Conservation (phyloP, 23 red algal species). For the Gracilaria caudata region DNA sequence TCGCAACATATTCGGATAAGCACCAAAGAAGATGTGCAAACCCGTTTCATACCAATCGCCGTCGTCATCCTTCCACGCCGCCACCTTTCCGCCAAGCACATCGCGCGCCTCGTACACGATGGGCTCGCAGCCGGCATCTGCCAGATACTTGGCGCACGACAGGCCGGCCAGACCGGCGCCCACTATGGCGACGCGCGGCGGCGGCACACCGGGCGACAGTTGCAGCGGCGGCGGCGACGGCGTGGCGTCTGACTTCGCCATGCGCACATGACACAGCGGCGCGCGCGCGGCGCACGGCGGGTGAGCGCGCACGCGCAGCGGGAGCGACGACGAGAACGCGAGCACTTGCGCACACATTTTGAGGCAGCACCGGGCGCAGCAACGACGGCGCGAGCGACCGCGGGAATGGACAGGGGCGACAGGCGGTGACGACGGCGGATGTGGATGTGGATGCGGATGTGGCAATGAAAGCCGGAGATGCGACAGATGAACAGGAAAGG, state of each 20-base stretch:
- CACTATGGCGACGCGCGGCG: slow-evolving; percentile 69
- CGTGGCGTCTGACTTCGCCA: slow-evolving; percentile 9
- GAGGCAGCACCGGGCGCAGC: not conserved
- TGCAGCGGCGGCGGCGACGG: slow-evolving; percentile 24
- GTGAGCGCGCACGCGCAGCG: not conserved
- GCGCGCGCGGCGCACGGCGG: not conserved
- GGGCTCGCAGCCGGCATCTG: slow-evolving; percentile 78
- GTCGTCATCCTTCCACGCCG: slow-evolving; percentile 97
- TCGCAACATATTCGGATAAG: slow-evolving; percentile 96
- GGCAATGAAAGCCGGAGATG: not conserved
- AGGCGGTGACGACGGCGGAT: not conserved
- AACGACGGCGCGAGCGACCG: not conserved
- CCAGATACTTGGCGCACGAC: slow-evolving; percentile 97
- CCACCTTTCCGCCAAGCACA: slow-evolving; percentile 97
- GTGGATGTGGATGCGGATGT: not conserved
- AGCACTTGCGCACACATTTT: not conserved
- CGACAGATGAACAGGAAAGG: too few species aligned
- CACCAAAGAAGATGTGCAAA: slow-evolving; percentile 98
- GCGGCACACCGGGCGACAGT: not conserved
- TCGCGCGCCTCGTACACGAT: slow-evolving; percentile 88
- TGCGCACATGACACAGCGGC: slow-evolving; percentile 7
- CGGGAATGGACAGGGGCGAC: not conserved
- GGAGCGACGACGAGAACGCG: not conserved
- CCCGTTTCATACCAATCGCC: slow-evolving; percentile 99
- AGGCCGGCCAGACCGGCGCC: slow-evolving; percentile 96